Conservation (phyloP, 331 rosid genomes). For the Saraca asoca region DNA sequence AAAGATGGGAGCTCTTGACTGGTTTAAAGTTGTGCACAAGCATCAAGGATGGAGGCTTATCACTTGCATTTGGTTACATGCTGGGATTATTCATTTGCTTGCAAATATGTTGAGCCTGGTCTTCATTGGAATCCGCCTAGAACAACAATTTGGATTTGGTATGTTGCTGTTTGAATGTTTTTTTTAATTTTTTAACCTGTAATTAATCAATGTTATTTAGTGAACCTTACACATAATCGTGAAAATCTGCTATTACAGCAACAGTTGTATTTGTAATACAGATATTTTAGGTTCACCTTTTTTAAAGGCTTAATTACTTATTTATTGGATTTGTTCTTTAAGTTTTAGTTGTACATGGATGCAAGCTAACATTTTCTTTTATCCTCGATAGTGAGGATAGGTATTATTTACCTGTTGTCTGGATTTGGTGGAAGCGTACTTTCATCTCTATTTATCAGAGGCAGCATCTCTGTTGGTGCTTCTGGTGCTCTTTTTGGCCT, state of each 20-base stretch:
- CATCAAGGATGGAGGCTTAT: slow-evolving; percentile 85
- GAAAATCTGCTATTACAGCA: no score
- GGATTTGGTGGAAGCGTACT: slow-evolving; percentile 79
- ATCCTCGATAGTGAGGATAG: slow-evolving; percentile 64
- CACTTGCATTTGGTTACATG: slow-evolving; percentile 87
- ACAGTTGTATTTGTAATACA: neutral
- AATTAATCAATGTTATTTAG: neutral
- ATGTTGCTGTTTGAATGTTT: slow-evolving; percentile 16
- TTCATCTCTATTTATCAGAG: slow-evolving; percentile 64
- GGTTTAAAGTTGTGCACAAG: slow-evolving; percentile 54
- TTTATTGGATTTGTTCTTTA: slow-evolving; percentile 6
- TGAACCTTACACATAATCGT: neutral
- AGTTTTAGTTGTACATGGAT: slow-evolving; percentile 16
- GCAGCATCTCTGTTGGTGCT: slow-evolving; percentile 84
- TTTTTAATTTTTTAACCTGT: no score
- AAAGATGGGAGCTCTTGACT: slow-evolving; percentile 71
- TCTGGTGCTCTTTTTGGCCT: slow-evolving; percentile 92
- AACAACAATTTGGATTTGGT: slow-evolving; percentile 90
- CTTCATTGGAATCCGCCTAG: slow-evolving; percentile 84
- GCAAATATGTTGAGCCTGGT: slow-evolving; percentile 82
- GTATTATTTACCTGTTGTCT: slow-evolving; percentile 59
- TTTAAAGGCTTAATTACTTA: neutral
- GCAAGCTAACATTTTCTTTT: slow-evolving; percentile 13
- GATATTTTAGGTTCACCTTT: neutral
- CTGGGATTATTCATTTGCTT: slow-evolving; percentile 74